Percentiles rank a stretch among this genome's conserved stretches.
Evolutionary conservation across 495 filamentous ascomycete genomes (phyloP).

Genomic region (Neurospora sp.): DNA sequence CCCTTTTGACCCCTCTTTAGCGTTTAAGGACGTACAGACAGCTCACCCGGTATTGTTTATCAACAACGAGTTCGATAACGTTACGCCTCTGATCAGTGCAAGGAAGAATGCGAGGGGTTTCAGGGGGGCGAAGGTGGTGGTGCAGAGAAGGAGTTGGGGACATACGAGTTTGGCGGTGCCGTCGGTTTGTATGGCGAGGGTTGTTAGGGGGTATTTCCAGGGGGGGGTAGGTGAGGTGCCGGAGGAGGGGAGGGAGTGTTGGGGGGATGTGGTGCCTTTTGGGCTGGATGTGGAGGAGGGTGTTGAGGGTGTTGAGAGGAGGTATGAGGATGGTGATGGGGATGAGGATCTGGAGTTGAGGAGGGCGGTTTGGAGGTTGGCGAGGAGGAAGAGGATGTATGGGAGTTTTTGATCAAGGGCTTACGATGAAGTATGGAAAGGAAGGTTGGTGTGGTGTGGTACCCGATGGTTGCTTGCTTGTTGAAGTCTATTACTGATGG

Average conservation of each 20-base stretch:
- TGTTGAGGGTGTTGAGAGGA: neutral
- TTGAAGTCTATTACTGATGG: too few species aligned
- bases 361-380: slow-evolving; percentile 1
- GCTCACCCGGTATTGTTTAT: slow-evolving; percentile 44
- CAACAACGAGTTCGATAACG: slow-evolving; percentile 46
- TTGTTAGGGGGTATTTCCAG: slow-evolving; percentile 27
- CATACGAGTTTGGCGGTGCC: slow-evolving; percentile 28
- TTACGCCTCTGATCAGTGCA: slow-evolving; percentile 42
- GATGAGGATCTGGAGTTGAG: neutral
- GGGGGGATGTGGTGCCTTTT: slow-evolving; percentile 18
- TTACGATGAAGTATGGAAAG: neutral
- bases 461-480: neutral
- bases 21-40: slow-evolving; percentile 15
- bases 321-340: neutral
- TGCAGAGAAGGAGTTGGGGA: slow-evolving; percentile 41
- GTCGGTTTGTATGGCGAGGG: slow-evolving; percentile 23
- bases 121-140: slow-evolving; percentile 39
- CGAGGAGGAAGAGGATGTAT: neutral
- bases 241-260: slow-evolving; percentile 18
- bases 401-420: neutral
- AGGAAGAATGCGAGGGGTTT: slow-evolving; percentile 40
- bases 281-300: neutral
- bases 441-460: too few species aligned
- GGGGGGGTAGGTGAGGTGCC: slow-evolving; percentile 20
- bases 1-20: slow-evolving; percentile 18